Evolutionary conservation across 1,139 yeast genomes (phyloP).

Genomic region (Chernovozyma aurita): DNA sequence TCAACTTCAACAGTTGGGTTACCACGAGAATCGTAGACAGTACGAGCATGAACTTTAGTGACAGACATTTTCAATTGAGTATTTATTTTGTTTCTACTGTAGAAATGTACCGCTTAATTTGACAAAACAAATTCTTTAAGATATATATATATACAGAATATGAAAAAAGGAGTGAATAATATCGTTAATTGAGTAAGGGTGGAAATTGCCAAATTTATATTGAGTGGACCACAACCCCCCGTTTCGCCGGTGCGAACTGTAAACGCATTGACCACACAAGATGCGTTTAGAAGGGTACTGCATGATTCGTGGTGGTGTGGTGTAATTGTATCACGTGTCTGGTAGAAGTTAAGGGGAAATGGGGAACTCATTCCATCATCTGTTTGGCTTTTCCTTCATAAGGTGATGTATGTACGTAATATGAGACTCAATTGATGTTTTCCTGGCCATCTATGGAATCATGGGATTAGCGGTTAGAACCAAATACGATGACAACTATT

Average conservation of each 20-base stretch:
- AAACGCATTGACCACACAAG: slow-evolving; percentile 1
- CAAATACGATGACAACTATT: too few species aligned
- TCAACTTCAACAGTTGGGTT: slow-evolving; percentile 98
- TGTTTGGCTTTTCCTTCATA: too few species aligned
- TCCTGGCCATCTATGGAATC: too few species aligned
- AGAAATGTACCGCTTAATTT: background rate
- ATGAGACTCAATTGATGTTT: too few species aligned
- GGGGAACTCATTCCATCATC: too few species aligned
- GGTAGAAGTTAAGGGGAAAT: too few species aligned
- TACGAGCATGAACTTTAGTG: slow-evolving; percentile 75
- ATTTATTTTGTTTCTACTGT: background rate
- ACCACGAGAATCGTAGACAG: slow-evolving; percentile 97
- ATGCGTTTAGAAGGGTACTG: background rate
- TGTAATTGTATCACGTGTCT: too few species aligned
- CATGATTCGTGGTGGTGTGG: slow-evolving; percentile 6
- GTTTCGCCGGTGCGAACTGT: slow-evolving; percentile 12
- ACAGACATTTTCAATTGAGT: slow-evolving; percentile 24
- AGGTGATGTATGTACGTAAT: too few species aligned
- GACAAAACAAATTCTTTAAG: background rate
- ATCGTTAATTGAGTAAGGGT: slow-evolving; percentile 7
- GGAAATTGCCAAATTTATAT: slow-evolving; percentile 11
- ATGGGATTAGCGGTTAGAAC: too few species aligned
- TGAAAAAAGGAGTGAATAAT: slow-evolving; percentile 5
- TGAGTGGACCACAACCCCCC: slow-evolving; percentile 21
- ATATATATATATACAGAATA: slow-evolving; percentile 4